Evolutionary conservation across 371 early-diverging fungal species (phyloP), one percentile per base, ranked within the genome.

Genomic region (Saksenaea vasiformis): DNA sequence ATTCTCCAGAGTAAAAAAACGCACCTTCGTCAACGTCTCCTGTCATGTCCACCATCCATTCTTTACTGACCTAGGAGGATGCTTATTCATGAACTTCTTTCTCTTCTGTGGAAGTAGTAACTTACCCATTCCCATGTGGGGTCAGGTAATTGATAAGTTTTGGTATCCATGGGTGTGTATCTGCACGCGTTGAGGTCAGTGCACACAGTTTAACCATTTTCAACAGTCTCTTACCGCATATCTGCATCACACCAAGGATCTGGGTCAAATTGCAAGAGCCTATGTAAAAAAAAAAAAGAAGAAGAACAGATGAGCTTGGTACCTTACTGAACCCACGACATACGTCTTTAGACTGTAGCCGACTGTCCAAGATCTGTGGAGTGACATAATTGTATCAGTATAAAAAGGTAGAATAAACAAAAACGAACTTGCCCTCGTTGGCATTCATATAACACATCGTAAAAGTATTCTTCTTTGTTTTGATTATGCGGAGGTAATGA

Each of bases 31-130:
- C 88, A 1, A 88, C 86, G 67, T 88, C 87, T 3, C 76, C 84
- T n/a, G 86, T 82, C 88, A 88, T 86, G 65, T 88, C 87, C 17
- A 86, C 84, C 71, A 88, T 70, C 88, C 88, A 88, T 31, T 81
- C 77, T 63, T 81, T 80, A 60, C 76, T 79, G 10, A 70, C 64
- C 78, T 78, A 56, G 35, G 15, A 9, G 5, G 7, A 7, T 41
- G 17, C 17, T 34, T 34, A 27, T 9, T 13, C 17, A 3, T n/a
- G 8, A 47, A 17, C 19, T 41, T 13, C 5, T 41, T 41, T n/a
- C 5, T 41, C 14, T 17, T n/a, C 14, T n/a, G n/a, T n/a, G n/a
- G n/a, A 14, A 14, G 14, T 13, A 39, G 37, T 0, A 9, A 22
- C 51, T 56, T 55, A 85, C 85, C 88, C 88, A 88, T 67, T 86